Evolutionary conservation across 371 early-diverging fungal species (phyloP), one percentile per base, ranked within the genome.

Genomic region (Mortierella sp.): DNA sequence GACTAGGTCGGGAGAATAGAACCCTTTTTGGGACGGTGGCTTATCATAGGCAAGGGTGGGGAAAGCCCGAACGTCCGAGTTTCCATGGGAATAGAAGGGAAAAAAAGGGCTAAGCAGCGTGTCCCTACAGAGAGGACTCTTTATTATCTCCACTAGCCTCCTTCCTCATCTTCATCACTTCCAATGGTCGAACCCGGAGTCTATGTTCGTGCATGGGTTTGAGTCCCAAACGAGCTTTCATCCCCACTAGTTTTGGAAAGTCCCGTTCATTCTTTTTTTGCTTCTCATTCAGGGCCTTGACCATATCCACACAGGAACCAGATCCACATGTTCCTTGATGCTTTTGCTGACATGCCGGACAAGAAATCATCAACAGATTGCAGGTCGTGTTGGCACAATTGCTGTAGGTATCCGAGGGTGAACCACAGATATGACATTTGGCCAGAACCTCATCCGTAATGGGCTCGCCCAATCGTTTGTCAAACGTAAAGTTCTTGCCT

Each of bases 401-500:
- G 7, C 87, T 87, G 53, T 89, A 82, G 6, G 64, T 70, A 58
- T 91, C 92, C 70, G 90, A 92, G 14, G 87, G 83, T n/a, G 74
- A 64, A 19, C 90, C 91, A 64, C 94, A 93, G 61, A 90, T 89
- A 64, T 88, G 90, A 64, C 94, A 93, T 18, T 82, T 75, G 1
- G 88, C 75, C 4, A 93, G 60, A 0, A 93, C 84, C 26, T 92
- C 90, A 25, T 84, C 70, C 1, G 92, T 91, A 25, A 93, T 89
- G 15, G 85, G 84, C 64, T 93, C 94, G 12, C 93, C 93, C 11
- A 89, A 81, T 18, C 93, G 88, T 60, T 88, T 88, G 69, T 93
- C 94, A 71, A 93, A 93, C 2, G 93, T 92, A 67, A 93, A 93
- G 82, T 93, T 93, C 51, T 91, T 91, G 51, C 94, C 94, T 55